Base-by-base conservation (phyloP, 352 stramenopile species). In the Globisporangium paroecandrum region DNA sequence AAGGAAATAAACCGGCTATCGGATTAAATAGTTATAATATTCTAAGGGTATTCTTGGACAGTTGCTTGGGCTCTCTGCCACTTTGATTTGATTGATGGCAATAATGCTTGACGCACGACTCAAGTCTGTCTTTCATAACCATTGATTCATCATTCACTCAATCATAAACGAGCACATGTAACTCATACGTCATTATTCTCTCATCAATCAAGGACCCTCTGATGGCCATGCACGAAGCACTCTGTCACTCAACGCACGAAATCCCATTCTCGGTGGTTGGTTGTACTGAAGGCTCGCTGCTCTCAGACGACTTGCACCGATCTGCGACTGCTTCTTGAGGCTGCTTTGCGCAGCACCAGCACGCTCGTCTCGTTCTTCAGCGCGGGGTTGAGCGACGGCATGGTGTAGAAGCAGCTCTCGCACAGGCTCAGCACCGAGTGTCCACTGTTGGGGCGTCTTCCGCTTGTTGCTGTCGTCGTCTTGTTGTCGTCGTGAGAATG, bases 401-500 rank as follows among this genome's bases (percentile, higher is more conserved):
- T 57, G 9, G 59, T 20, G 43, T 54, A 46, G 59, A 56, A 65
- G 36, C 59, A 65, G 9, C 24, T 41, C 20, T 65, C 59, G 41
- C 59, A 63, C 32, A 63, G 20, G 34, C 36, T 57, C 24, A 57
- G 7, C 25, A 43, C 43, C 13, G 51, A n/a, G 10, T 24, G 4
- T 32, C 49, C 22, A 27, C 10, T 32, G 9, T 18, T 18, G 12
- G 36, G 41, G 41, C 20, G 41, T 47, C 15, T 47, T 12, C 13
- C 12, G 24, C 8, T 27, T 32, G 51, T 15, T 34, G 18, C 22
- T 34, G 53, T 38, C 53, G 24, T 57, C 43, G 18, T 41, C 18
- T 12, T 43, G 27, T 15, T 38, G 25, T 58, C 25, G 15, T 20
- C 18, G 36, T n/a, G 7, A 46, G 27, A 60, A 32, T 43, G 29